phyloP scores from a whole-genome alignment of 116 monocot genomes.

The Zostera marina region DNA sequence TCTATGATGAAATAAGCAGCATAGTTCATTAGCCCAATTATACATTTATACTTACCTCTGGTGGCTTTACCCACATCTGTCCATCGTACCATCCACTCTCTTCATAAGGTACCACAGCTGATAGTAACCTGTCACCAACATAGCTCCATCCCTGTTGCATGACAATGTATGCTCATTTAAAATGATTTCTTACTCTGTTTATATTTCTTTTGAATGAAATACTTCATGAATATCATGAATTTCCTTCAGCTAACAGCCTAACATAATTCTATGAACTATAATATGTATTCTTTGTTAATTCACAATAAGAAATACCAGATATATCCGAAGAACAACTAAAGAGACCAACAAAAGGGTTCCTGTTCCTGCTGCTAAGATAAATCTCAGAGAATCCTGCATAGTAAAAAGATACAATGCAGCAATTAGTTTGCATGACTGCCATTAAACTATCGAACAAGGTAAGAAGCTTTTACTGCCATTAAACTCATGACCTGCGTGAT shows the following conservation, averaged over 20 bases:
- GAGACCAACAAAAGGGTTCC: conserved; percentile 74
- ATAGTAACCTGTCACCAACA: conserved; percentile 79
- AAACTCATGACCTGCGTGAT: too few relatives aligned
- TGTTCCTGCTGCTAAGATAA: conserved; percentile 67
- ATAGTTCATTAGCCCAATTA: too few relatives aligned
- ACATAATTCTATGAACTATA: too few relatives aligned
- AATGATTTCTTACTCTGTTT: too few relatives aligned
- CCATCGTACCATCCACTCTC: conserved; percentile 96
- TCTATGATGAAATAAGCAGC: too few relatives aligned
- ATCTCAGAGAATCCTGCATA: conserved; percentile 70
- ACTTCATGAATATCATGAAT: neutral
- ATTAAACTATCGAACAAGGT: too few relatives aligned
- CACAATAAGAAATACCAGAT: conserved; percentile 33
- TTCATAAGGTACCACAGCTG: conserved; percentile 89
- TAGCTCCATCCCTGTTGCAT: conserved; percentile 81
- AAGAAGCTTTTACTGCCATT: too few relatives aligned
- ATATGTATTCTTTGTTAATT: neutral
- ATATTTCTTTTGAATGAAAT: neutral
- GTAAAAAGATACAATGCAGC: neutral
- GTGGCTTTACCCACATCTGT: conserved; percentile 95
- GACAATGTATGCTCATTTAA: neutral
- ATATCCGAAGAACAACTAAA: conserved; percentile 62
- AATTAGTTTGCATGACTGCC: too few relatives aligned
- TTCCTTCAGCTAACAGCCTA: too few relatives aligned
- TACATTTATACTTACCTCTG: conserved; percentile 35